Evolutionary conservation across 176 grass and related monocot genomes (phyloP), one percentile per base, ranked within the genome.

Genomic region (Oryza australiensis): DNA sequence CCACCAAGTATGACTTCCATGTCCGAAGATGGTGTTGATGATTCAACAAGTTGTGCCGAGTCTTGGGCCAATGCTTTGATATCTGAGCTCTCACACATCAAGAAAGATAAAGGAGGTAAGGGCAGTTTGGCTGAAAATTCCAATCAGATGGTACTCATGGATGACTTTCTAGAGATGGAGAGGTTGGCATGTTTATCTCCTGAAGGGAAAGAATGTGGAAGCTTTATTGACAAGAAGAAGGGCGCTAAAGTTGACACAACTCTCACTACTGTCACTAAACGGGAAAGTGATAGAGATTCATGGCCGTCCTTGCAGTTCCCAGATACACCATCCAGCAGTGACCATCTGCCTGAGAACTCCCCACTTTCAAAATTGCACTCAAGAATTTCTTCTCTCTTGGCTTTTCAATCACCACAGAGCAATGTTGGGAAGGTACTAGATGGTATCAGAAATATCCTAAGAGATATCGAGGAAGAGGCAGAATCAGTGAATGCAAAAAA

Each of bases 151-250:
- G 89, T 96, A 72, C 80, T 99, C 68, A 99, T 99, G 97, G 97
- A 99, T 96, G 97, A 99, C 84, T 99, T 99, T 85, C 81, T 99
- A 84, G 97, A 99, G 89, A 99, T 99, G 97, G 97, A 99, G 87
- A 99, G 70, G 79, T 60, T 99, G 82, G 97, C 93, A 27, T 94
- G 89, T 46, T 79, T 90, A 80, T 34, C 93, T 75, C 64, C 89
- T 83, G 89, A 88, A 65, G 77, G 76, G 26, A 89, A 89, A 79
- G 76, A 83, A 78, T 84, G 89, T 72, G 82, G 55, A 53, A 74
- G 73, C 38, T 27, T 74, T 63, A 42, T 79, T 79, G 87, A 92
- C 22, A 92, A 90, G 59, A 75, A 85, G 80, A 97, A 97, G 68
- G 60, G 66, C 4, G 84, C 89, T 45, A 69, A 94, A 82, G 76